These are phyloP conservation scores for Candida frijolesensis DNA, from an alignment of 1,139 yeast species.

Conservation along the genomic window DNA sequence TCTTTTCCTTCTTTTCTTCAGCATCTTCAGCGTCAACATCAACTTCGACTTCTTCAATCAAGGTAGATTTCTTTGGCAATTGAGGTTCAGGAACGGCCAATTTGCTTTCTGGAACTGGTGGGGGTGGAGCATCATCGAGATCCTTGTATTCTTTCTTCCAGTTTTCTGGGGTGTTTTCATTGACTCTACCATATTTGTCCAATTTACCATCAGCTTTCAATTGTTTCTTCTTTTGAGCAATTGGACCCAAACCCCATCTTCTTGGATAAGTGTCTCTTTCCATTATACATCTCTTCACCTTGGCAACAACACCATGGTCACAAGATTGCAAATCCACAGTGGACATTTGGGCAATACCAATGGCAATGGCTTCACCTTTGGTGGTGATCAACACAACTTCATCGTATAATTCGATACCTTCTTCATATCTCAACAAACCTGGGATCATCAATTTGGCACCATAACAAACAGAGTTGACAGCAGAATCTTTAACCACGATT, in stretches of 20 bases:
- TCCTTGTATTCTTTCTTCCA: slow-evolving; percentile 92
- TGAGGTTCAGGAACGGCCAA: slow-evolving; percentile 53
- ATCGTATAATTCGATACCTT: slow-evolving; percentile 95
- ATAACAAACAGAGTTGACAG: slow-evolving; percentile 97
- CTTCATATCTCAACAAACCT: slow-evolving; percentile 95
- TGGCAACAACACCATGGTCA: slow-evolving; percentile 98
- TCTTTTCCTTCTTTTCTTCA: slow-evolving; percentile 41
- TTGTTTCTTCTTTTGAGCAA: slow-evolving; percentile 98
- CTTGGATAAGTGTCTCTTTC: slow-evolving; percentile 99
- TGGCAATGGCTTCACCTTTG: slow-evolving; percentile 99
- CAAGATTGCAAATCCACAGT: slow-evolving; percentile 95
- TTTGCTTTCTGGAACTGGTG: slow-evolving; percentile 50
- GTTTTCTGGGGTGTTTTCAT: slow-evolving; percentile 88
- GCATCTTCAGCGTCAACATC: slow-evolving; percentile 17
- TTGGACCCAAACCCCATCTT: slow-evolving; percentile 99
- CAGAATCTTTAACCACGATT: slow-evolving; percentile 96
- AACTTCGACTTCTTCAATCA: slow-evolving; percentile 34
- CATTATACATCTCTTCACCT: slow-evolving; percentile 98
- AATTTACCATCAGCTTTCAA: slow-evolving; percentile 96
- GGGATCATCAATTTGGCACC: slow-evolving; percentile 99
- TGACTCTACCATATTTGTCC: slow-evolving; percentile 91
- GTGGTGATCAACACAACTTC: slow-evolving; percentile 98
- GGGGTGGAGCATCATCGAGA: slow-evolving; percentile 67
- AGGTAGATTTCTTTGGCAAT: slow-evolving; percentile 48
- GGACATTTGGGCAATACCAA: slow-evolving; percentile 98